Evolutionary conservation across 2,329 filamentous ascomycete genomes (phyloP), one percentile per base, ranked within the genome.

Genomic region (Didymosphaeria variabile): DNA sequence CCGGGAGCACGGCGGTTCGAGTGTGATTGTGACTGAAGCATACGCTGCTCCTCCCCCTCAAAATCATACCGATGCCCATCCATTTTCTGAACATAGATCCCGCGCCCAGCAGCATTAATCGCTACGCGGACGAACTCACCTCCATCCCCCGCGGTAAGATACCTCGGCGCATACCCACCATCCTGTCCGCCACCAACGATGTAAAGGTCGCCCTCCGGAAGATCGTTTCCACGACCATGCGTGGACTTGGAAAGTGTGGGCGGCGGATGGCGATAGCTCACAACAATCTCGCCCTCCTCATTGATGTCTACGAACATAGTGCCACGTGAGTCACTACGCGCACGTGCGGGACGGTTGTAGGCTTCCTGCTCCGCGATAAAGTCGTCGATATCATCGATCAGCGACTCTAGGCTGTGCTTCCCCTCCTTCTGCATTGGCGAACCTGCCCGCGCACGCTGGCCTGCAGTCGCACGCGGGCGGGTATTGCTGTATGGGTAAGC

Each of bases 331-430:
- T 49, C 38, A 12, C 12, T 5, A 1, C 36, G 31, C 31, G 10
- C 3, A 6, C n/a, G 29, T 17, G 5, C 3, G 19, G 13, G 6
- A 19, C 29, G 44, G 10, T 17, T 21, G 13, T 15, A n/a, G 9
- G 10, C 21, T 12, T 67, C 21, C 13, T 68, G 62, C 55, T 60
- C 62, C 15, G 69, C 61, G 32, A 71, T 49, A 46, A 70, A 59
- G 3, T 61, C 61, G 29, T 74, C 70, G 10, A 75, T 69, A 23
- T 67, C 45, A 10, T 26, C n/a, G 42, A 64, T 45, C 38, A 70
- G 58, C 19, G 64, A 62, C 12, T 64, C 52, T 5, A 65, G 47
- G 47, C 50, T 26, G 46, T 55, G 53, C 19, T 36, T 23, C 44
- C 29, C 40, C 9, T 17, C 17, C 36, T 13, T 10, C 15, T 17